phyloP scores from a whole-genome alignment of 345 rosid genomes.

The Odontarrhena argentea region DNA sequence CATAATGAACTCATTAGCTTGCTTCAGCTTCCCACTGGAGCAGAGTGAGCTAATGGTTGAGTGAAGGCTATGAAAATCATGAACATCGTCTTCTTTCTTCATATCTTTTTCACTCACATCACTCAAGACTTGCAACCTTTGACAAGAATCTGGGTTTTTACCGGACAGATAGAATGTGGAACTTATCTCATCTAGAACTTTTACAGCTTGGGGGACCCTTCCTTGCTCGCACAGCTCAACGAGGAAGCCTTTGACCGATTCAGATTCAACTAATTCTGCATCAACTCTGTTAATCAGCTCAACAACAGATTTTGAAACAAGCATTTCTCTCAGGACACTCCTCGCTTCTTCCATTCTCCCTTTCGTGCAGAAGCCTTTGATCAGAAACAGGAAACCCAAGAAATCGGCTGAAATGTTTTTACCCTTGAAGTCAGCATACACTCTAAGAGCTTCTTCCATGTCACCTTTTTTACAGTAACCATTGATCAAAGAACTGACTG shows the following conservation, averaged over 20 bases:
- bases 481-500: slow-evolving; percentile 68
- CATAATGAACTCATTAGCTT: slow-evolving; percentile 60
- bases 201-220: slow-evolving; percentile 52
- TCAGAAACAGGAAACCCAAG: slow-evolving; percentile 69
- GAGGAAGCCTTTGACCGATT: slow-evolving; percentile 64
- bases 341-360: slow-evolving; percentile 96
- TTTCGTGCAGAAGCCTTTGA: slow-evolving; percentile 73
- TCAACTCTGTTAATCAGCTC: slow-evolving; percentile 59
- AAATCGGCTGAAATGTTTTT: slow-evolving; percentile 65
- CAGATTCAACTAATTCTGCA: slow-evolving; percentile 76
- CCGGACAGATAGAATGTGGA: slow-evolving; percentile 40
- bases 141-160: slow-evolving; percentile 29
- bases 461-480: slow-evolving; percentile 74
- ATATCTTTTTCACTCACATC: slow-evolving; percentile 31
- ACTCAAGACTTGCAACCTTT: slow-evolving; percentile 26
- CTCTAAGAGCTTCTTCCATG: slow-evolving; percentile 73
- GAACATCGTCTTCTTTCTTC: slow-evolving; percentile 32
- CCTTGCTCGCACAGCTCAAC: slow-evolving; percentile 62
- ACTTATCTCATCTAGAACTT: slow-evolving; percentile 43
- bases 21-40: slow-evolving; percentile 61
- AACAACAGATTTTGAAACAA: slow-evolving; percentile 57
- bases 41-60: slow-evolving; percentile 63
- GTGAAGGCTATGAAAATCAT: slow-evolving; percentile 56
- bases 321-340: slow-evolving; percentile 79
- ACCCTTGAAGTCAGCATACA: slow-evolving; percentile 57